Base-by-base conservation (phyloP, 2,329 filamentous ascomycete genomes). In the Penicillium aurantiogriseum region DNA sequence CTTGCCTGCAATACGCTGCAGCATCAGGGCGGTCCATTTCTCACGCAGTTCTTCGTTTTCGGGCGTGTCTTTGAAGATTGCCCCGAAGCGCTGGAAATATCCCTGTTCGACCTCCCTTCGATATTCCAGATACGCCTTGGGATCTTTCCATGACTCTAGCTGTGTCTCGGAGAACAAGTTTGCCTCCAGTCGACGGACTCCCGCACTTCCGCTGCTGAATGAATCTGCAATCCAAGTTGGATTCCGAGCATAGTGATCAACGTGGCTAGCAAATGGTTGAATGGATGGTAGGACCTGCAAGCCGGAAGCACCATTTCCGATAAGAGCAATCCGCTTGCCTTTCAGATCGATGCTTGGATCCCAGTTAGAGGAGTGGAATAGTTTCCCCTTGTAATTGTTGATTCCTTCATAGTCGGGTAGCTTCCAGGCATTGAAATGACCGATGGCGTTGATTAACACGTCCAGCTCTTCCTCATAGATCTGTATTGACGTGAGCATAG, bases 151-250 rank as follows among this genome's bases (percentile, higher is more conserved):
- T 0, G 79, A 77, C 21, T 84, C 77, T 4, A 79, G 76, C 54
- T 85, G 79, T 23, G 86, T 83, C 2, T 81, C 64, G 0, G 77
- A 71, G 63, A 83, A 85, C 0, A 78, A 77, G 45, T 87, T 85
- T 0, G 86, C 79, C 35, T 81, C 81, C 0, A 83, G 75, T 31
- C 80, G 82, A 33, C 84, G 80, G 47, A 76, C 69, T 42, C 63
- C 82, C 74, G 57, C 82, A 75, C 33, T 64, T 36, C 60, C 62
- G 47, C 35, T 83, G 79, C 82, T 83, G 71, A 85, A 88, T 0
- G 84, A 83, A 2, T 83, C 80, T 0, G 87, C 84, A 29, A 90
- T 84, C 88, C 88, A 90, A 0, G 87, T 89, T 33, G 78, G 81
- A 63, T 82, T 86, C 10, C 87, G 78, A 1, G 81, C 85, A 61